phyloP scores from a whole-genome alignment of 768 basidiomycete genomes.

The Candolleomyces aberdarensis region DNA sequence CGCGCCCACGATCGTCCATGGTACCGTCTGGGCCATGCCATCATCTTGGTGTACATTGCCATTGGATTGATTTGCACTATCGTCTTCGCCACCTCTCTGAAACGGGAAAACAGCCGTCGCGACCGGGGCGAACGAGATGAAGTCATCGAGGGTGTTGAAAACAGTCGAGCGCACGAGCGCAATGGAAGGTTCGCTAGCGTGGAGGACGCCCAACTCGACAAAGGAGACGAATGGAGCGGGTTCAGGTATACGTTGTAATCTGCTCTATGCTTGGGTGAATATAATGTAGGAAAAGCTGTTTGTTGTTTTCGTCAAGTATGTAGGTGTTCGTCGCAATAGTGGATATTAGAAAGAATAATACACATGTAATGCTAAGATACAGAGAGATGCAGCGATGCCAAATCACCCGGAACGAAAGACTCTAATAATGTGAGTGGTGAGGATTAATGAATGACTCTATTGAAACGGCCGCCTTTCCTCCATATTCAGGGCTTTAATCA shows the following conservation, averaged over 20 bases:
- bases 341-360: constrained; percentile 10
- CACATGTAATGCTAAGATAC: constrained; percentile 5
- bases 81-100: constrained; percentile 45
- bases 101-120: constrained; percentile 56
- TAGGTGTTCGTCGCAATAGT: background rate
- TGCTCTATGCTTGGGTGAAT: too few relatives aligned
- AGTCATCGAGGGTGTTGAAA: constrained; percentile 49
- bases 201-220: constrained; percentile 56
- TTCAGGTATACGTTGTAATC: constrained; percentile 59
- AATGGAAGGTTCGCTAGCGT: constrained; percentile 55
- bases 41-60: constrained; percentile 66
- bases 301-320: too few relatives aligned
- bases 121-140: constrained; percentile 71
- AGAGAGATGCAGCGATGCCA: background rate
- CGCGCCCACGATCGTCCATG: constrained; percentile 61
- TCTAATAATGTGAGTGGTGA: constrained; percentile 1
- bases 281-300: too few relatives aligned
- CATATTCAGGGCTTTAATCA: constrained; percentile 27
- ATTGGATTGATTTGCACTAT: constrained; percentile 58
- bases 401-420: background rate
- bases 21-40: constrained; percentile 67
- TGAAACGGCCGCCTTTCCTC: constrained; percentile 19
- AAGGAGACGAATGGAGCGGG: constrained; percentile 77
- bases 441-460: constrained; percentile 4
- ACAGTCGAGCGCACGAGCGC: constrained; percentile 38